A percentile compares a stretch with the other conserved stretches of the same genome.
These are phyloP conservation scores for Wickerhamomyces ciferrii DNA, from an alignment of 805 yeast genomes.

Conservation along the genomic window DNA sequence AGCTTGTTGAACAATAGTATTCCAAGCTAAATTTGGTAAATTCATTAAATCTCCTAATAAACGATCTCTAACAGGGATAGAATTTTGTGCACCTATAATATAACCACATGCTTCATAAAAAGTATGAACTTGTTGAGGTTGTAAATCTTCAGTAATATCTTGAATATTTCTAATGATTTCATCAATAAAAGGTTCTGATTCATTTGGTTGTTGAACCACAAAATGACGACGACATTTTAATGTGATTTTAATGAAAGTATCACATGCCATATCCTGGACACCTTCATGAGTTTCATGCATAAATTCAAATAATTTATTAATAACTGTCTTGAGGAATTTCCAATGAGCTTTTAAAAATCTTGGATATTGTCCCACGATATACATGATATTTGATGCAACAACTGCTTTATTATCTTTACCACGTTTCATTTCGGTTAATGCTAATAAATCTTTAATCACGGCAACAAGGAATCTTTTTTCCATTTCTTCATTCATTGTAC, in stretches of 20 bases:
- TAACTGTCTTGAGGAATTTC: conserved; percentile 95
- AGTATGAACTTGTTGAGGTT: conserved; percentile 96
- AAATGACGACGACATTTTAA: conserved; percentile 94
- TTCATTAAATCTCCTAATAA: conserved; percentile 77
- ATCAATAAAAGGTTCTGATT: conserved; percentile 84
- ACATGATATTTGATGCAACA: conserved; percentile 99
- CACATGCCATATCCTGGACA: conserved; percentile 99
- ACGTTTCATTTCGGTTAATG: conserved; percentile 90
- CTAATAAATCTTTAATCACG: conserved; percentile 86
- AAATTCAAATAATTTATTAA: conserved; percentile 91
- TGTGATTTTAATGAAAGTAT: conserved; percentile 94
- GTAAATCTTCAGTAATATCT: conserved; percentile 83
- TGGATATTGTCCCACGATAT: conserved; percentile 98
- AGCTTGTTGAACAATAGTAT: conserved; percentile 79
- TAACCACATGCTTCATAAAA: conserved; percentile 97
- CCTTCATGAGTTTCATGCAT: conserved; percentile 99
- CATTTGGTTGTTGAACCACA: conserved; percentile 81
- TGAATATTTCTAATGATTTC: conserved; percentile 83
- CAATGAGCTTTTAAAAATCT: conserved; percentile 96
- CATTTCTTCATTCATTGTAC: conserved; percentile 97
- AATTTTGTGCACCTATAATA: conserved; percentile 82
- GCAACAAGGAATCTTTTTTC: conserved; percentile 91
- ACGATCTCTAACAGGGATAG: conserved; percentile 61
- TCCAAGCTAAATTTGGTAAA: conserved; percentile 94
- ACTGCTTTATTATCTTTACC: conserved; percentile 99